Conservation (phyloP, 805 yeast genomes). For the Candida endomychidarum region DNA sequence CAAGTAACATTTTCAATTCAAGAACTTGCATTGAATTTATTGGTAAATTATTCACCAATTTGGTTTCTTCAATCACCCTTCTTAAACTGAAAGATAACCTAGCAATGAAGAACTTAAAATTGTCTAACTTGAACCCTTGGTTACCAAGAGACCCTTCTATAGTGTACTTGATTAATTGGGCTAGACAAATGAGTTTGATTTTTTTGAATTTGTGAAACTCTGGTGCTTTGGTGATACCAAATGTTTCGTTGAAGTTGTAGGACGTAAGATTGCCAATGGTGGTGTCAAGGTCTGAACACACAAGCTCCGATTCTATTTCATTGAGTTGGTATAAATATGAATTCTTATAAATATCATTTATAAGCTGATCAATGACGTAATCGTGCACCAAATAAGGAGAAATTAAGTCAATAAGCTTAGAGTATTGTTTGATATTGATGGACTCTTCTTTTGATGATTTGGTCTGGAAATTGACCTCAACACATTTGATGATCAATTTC, state of each 20-base stretch:
- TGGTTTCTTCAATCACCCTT: constrained; percentile 62
- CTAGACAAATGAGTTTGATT: constrained; percentile 57
- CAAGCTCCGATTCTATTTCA: constrained; percentile 47
- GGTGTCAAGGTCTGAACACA: constrained; percentile 31
- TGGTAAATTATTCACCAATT: constrained; percentile 61
- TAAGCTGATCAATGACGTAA: constrained; percentile 40
- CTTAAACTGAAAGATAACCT: constrained; percentile 62
- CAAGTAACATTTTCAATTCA: constrained; percentile 53
- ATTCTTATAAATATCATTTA: constrained; percentile 52
- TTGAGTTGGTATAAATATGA: constrained; percentile 61
- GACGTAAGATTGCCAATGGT: constrained; percentile 36
- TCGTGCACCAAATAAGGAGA: constrained; percentile 10
- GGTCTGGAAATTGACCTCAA: constrained; percentile 41
- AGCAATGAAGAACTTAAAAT: constrained; percentile 45
- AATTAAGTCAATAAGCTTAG: constrained; percentile 11
- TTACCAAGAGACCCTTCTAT: constrained; percentile 8
- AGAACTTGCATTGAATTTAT: constrained; percentile 60
- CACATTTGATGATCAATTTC: constrained; percentile 41
- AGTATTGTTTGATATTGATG: constrained; percentile 45
- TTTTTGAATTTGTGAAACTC: constrained; percentile 40
- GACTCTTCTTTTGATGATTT: constrained; percentile 36
- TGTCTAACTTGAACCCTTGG: constrained; percentile 8
- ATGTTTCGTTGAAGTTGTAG: constrained; percentile 49
- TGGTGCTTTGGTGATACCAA: constrained; percentile 62
- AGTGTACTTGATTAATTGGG: constrained; percentile 46